phyloP scores from a whole-genome alignment of 345 rosid species.

The Arabis hirsuta region DNA sequence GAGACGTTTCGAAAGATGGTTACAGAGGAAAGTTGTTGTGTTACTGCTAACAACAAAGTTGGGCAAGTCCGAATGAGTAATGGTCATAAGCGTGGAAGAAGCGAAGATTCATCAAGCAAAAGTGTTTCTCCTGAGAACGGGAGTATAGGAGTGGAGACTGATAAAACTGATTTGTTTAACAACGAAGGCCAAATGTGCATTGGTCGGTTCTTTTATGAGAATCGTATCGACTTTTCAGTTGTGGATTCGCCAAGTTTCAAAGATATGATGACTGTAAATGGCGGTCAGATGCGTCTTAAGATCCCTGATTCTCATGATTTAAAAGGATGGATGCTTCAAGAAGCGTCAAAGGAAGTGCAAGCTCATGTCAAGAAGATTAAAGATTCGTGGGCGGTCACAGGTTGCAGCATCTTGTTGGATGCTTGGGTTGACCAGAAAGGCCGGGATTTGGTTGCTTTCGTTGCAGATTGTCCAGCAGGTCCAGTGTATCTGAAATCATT shows the following conservation, averaged over 20 bases:
- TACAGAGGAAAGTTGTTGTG: constrained; percentile 19
- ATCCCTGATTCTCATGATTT: constrained; percentile 45
- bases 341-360: constrained; percentile 47
- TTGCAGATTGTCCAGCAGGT: constrained; percentile 61
- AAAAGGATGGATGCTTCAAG: constrained; percentile 51
- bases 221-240: constrained; percentile 48
- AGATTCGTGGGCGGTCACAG: constrained; percentile 58
- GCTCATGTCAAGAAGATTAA: constrained; percentile 47
- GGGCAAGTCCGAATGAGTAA: constrained; percentile 9
- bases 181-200: constrained; percentile 40
- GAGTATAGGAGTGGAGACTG: constrained; percentile 12
- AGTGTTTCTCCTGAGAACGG: constrained; percentile 8
- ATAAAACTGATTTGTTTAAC: constrained; percentile 27
- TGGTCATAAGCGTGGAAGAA: constrained; percentile 29
- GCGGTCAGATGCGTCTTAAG: constrained; percentile 25
- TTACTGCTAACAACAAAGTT: constrained; percentile 2
- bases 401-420: constrained; percentile 73
- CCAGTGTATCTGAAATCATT: constrained; percentile 55
- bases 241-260: constrained; percentile 49
- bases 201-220: constrained; percentile 54
- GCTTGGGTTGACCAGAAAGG: constrained; percentile 63
- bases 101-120: background rate
- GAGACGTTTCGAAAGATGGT: constrained; percentile 34
- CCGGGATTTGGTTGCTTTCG: constrained; percentile 52
- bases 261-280: constrained; percentile 41